These are phyloP conservation scores for Chalaropsis ovoidea DNA, from an alignment of 2,329 filamentous ascomycete genomes.

Conservation along the genomic window DNA sequence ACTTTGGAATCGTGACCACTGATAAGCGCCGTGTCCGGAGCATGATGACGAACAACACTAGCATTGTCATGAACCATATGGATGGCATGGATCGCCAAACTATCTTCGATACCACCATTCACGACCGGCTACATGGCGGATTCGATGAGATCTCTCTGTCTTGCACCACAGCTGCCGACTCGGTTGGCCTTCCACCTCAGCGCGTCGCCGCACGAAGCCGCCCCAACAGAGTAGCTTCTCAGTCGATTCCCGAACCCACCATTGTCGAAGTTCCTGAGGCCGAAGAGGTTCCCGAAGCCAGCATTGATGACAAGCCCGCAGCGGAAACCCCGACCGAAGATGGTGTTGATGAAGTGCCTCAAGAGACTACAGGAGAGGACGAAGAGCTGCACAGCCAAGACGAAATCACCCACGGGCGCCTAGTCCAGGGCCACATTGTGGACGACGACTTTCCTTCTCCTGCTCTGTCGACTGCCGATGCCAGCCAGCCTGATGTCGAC, in stretches of 20 bases:
- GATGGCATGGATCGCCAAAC: conserved; percentile 47
- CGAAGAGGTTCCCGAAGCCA: background rate
- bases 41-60: conserved; percentile 70
- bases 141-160: conserved; percentile 20
- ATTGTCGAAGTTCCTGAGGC: conserved; percentile 23
- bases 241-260: conserved; percentile 14
- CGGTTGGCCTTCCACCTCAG: conserved; percentile 23
- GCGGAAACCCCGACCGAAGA: background rate
- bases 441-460: conserved; percentile 86
- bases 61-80: conserved; percentile 62
- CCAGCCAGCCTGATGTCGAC: conserved; percentile 59
- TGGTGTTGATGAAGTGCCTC: background rate
- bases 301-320: background rate
- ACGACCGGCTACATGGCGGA: conserved; percentile 25
- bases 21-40: conserved; percentile 57
- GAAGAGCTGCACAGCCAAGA: conserved; percentile 65
- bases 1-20: conserved; percentile 92
- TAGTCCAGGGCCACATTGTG: conserved; percentile 90
- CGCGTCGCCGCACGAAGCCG: conserved; percentile 8
- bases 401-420: conserved; percentile 81
- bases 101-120: conserved; percentile 32
- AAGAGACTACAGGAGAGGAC: conserved; percentile 42
- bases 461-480: conserved; percentile 56
- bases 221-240: conserved; percentile 13
- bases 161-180: background rate